Evolutionary conservation across 208 protist genomes (phyloP).

Genomic region (Phytomonas sp.): DNA sequence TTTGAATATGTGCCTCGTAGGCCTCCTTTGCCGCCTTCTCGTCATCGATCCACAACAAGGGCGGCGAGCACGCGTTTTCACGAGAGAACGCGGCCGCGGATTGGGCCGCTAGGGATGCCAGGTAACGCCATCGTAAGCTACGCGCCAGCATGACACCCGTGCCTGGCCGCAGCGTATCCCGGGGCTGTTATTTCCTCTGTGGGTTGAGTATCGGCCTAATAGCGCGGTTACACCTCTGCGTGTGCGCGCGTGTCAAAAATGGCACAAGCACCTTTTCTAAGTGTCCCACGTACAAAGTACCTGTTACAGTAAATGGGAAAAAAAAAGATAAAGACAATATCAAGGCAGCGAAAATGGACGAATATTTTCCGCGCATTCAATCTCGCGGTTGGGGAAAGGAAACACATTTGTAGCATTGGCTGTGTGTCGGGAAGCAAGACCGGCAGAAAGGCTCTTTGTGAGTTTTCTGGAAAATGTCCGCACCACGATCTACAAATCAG

Average conservation of each 20-base stretch:
- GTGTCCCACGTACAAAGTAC: not conserved
- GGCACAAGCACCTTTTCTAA: not conserved
- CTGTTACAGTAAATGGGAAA: not conserved
- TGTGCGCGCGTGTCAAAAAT: not conserved
- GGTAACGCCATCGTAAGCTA: conserved; percentile 17
- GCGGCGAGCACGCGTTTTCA: conserved; percentile 5
- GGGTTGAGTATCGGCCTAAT: not conserved
- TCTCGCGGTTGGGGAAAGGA: not conserved
- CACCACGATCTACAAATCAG: not conserved
- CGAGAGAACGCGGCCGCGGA: conserved; percentile 23
- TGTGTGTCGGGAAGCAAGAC: not conserved
- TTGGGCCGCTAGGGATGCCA: conserved; percentile 26
- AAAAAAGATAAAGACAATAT: conserved; percentile 5
- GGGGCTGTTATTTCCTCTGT: not conserved
- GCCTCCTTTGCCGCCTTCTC: conserved; percentile 27
- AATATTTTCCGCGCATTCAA: too few relatives aligned
- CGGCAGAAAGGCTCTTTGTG: not conserved
- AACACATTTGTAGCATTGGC: not conserved
- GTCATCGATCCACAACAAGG: conserved; percentile 72
- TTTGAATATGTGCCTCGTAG: conserved; percentile 40
- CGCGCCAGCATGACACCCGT: conserved; percentile 22
- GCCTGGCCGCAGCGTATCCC: not conserved
- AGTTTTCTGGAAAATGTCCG: not conserved
- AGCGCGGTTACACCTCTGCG: not conserved
- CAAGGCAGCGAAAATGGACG: too few relatives aligned